Conservation (phyloP, 148 eudicot species). For the Persicaria tinctoria region DNA sequence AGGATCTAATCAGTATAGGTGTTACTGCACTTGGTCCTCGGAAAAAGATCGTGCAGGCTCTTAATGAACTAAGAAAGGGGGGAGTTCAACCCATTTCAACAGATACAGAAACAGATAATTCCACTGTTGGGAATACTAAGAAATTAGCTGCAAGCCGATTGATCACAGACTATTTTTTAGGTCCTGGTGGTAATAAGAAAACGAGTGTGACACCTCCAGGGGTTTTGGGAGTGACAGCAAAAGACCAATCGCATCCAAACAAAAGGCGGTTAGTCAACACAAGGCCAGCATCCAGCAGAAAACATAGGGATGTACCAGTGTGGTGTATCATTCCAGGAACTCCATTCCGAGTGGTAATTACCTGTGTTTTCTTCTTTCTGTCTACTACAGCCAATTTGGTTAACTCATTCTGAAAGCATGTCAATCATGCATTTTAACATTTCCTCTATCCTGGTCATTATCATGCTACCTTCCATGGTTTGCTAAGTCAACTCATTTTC, state of each 20-base stretch:
- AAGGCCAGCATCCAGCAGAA: conserved; percentile 21
- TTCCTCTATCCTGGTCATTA: not conserved
- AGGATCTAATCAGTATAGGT: conserved; percentile 82
- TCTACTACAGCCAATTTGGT: not conserved
- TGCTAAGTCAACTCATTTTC: not conserved
- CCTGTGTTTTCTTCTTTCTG: not conserved
- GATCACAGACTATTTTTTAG: conserved; percentile 74
- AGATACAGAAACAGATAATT: conserved; percentile 24
- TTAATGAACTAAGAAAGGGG: conserved; percentile 45
- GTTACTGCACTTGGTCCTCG: conserved; percentile 90
- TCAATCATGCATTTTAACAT: not conserved
- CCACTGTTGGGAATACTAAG: conserved; percentile 25
- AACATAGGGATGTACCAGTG: conserved; percentile 41
- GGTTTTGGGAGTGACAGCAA: conserved; percentile 19
- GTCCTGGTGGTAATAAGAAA: conserved; percentile 29
- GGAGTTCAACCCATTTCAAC: conserved; percentile 15
- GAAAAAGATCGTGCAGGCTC: conserved; percentile 70
- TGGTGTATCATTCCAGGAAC: conserved; percentile 89
- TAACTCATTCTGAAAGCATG: not conserved
- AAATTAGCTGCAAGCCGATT: conserved; percentile 45
- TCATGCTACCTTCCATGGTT: not conserved
- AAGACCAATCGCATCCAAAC: conserved; percentile 24
- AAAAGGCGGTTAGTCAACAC: conserved; percentile 18
- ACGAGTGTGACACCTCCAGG: conserved; percentile 22
- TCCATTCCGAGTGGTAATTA: conserved; percentile 81